Evolutionary conservation across 805 yeast species (phyloP).

Genomic region (Wickerhamiella alocasiicola): DNA sequence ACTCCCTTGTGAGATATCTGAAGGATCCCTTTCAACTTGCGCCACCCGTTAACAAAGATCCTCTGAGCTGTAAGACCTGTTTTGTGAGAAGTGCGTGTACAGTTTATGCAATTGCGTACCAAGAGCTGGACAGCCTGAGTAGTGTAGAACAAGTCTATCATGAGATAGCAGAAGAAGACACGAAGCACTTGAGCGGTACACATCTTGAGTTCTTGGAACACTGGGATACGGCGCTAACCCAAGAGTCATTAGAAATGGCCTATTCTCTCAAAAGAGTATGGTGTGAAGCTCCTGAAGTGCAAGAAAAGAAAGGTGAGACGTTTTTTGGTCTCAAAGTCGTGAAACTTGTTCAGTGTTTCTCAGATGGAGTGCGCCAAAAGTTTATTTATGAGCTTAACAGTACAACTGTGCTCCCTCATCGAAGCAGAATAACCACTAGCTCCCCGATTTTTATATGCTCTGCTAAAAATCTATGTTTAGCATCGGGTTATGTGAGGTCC

Average conservation of each 20-base stretch:
- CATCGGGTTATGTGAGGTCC: constrained; percentile 4
- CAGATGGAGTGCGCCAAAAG: constrained; percentile 1
- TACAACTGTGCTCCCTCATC: constrained; percentile 1
- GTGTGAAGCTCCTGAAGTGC: constrained; percentile 43
- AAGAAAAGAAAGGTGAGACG: constrained; percentile 56
- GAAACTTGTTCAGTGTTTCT: not conserved
- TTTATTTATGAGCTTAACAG: constrained; percentile 6
- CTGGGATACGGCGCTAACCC: constrained; percentile 63
- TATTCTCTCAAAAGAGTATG: constrained; percentile 52
- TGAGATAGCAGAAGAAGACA: constrained; percentile 24
- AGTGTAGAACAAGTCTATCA: constrained; percentile 14
- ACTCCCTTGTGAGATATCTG: constrained; percentile 48
- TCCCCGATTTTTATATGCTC: constrained; percentile 8
- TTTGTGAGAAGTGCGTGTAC: constrained; percentile 21
- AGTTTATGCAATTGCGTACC: constrained; percentile 18
- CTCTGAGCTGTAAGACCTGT: constrained; percentile 28
- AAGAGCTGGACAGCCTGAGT: constrained; percentile 9
- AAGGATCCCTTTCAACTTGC: constrained; percentile 31
- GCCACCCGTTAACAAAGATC: constrained; percentile 42
- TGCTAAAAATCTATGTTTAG: constrained; percentile 2
- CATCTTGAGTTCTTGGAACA: constrained; percentile 48
- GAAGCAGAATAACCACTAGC: not conserved
- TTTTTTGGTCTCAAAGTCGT: constrained; percentile 39
- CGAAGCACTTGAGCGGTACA: constrained; percentile 36
- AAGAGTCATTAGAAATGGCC: constrained; percentile 53